These are phyloP conservation scores for Exobasidium rhododendri DNA, from an alignment of 1,284 basidiomycete genomes.

Conservation along the genomic window DNA sequence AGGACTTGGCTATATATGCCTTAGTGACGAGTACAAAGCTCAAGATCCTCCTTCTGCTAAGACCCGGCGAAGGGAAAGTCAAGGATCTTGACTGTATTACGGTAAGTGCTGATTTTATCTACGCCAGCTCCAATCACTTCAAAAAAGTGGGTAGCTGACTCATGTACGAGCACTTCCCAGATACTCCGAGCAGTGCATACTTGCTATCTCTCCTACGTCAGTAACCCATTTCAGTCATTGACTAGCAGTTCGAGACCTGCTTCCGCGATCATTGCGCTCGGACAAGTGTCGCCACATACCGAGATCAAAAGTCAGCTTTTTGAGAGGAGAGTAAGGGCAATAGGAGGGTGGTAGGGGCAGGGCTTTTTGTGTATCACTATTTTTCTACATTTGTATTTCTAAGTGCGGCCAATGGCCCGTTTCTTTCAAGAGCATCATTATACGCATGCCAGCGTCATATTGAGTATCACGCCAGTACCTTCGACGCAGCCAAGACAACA, in stretches of 20 bases:
- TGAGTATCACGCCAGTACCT: too few relatives aligned
- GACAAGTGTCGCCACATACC: not conserved
- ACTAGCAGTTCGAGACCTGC: not conserved
- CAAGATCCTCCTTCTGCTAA: not conserved
- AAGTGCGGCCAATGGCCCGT: too few relatives aligned
- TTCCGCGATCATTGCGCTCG: not conserved
- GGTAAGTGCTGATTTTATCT: not conserved
- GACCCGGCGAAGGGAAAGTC: constrained; percentile 6
- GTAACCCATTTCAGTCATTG: constrained; percentile 7
- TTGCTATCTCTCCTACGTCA: constrained; percentile 6
- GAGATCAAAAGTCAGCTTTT: constrained; percentile 6
- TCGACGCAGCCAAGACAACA: too few relatives aligned
- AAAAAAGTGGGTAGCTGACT: too few relatives aligned
- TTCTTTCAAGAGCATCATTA: not conserved
- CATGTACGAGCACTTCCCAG: not conserved
- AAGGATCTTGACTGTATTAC: constrained; percentile 9
- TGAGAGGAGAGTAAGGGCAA: constrained; percentile 3
- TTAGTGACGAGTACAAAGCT: constrained; percentile 9
- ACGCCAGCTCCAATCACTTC: not conserved
- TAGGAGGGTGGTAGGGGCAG: constrained; percentile 9
- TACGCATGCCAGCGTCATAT: too few relatives aligned
- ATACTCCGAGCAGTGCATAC: constrained; percentile 8
- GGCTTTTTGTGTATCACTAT: too few relatives aligned
- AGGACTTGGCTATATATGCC: constrained; percentile 10
- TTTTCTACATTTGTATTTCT: too few relatives aligned